Percentiles rank a stretch among this genome's conserved stretches.
phyloP scores from a whole-genome alignment of 768 basidiomycete genomes.

The Candolleomyces eurysporus region DNA sequence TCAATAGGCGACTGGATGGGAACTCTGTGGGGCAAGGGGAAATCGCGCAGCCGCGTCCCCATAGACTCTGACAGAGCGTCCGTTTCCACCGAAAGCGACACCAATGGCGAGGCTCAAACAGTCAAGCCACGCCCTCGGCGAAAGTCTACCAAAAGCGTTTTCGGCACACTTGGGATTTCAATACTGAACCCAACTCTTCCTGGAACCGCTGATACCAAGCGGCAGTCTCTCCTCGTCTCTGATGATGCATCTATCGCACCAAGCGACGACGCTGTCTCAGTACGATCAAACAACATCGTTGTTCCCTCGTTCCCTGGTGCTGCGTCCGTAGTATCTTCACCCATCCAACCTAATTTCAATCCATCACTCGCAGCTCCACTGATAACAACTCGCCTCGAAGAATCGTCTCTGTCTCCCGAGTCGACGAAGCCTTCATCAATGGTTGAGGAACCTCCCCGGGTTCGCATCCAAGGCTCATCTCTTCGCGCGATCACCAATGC shows the following conservation, averaged over 20 bases:
- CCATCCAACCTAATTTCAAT: slow-evolving; percentile 36
- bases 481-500: slow-evolving; percentile 78
- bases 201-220: neutral
- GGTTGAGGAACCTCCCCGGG: slow-evolving; percentile 21
- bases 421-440: slow-evolving; percentile 14
- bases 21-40: slow-evolving; percentile 65
- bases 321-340: slow-evolving; percentile 35
- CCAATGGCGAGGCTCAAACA: slow-evolving; percentile 7
- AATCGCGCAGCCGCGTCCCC: slow-evolving; percentile 21
- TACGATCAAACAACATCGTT: neutral
- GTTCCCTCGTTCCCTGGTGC: slow-evolving; percentile 17
- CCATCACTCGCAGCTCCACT: slow-evolving; percentile 43
- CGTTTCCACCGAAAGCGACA: slow-evolving; percentile 8
- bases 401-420: slow-evolving; percentile 20
- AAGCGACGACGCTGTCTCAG: neutral
- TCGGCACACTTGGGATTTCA: slow-evolving; percentile 70
- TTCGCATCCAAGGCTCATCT: slow-evolving; percentile 56
- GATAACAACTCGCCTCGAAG: slow-evolving; percentile 38
- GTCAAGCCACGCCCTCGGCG: slow-evolving; percentile 28
- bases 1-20: slow-evolving; percentile 77
- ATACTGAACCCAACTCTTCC: slow-evolving; percentile 50
- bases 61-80: slow-evolving; percentile 19
- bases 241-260: neutral
- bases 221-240: neutral
- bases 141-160: slow-evolving; percentile 60